These are phyloP conservation scores for Smittium mucronatum DNA, from an alignment of 371 early-diverging fungal species.

Conservation along the genomic window DNA sequence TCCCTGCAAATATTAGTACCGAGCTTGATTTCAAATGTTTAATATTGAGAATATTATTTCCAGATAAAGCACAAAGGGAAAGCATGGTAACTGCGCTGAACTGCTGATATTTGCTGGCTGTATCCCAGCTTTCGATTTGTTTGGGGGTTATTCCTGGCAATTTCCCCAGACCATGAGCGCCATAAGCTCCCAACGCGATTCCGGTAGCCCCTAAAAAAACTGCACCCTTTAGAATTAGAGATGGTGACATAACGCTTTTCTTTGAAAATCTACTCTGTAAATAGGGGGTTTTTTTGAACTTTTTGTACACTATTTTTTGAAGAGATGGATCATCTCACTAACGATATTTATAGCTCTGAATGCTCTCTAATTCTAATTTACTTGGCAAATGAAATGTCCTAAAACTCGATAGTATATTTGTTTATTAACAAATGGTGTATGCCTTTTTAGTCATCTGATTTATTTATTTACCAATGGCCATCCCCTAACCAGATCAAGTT, in stretches of 20 bases:
- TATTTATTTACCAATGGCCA: not conserved
- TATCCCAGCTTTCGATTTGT: conserved; percentile 48
- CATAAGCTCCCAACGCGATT: conserved; percentile 57
- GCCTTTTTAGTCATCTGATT: not conserved
- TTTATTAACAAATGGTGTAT: not conserved
- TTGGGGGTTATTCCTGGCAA: conserved; percentile 42
- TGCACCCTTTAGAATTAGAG: not conserved
- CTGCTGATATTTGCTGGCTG: conserved; percentile 54
- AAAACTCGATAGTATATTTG: not conserved
- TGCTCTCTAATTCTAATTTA: too few relatives aligned
- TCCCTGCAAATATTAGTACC: conserved; percentile 46
- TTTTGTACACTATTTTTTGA: too few relatives aligned
- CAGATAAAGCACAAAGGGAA: conserved; percentile 35
- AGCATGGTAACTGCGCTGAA: conserved; percentile 51
- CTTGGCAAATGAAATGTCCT: not conserved
- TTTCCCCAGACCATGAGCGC: conserved; percentile 59
- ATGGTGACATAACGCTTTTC: not conserved
- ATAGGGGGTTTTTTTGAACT: too few relatives aligned
- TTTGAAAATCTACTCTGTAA: too few relatives aligned
- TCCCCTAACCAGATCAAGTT: too few relatives aligned
- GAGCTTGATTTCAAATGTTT: conserved; percentile 33
- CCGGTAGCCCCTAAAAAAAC: conserved; percentile 47
- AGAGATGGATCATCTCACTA: too few relatives aligned
- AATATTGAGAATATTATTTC: conserved; percentile 21
- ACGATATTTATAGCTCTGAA: too few relatives aligned